Evolutionary conservation across 2,329 filamentous ascomycete species (phyloP).

Genomic region (Fusarium anguioides): DNA sequence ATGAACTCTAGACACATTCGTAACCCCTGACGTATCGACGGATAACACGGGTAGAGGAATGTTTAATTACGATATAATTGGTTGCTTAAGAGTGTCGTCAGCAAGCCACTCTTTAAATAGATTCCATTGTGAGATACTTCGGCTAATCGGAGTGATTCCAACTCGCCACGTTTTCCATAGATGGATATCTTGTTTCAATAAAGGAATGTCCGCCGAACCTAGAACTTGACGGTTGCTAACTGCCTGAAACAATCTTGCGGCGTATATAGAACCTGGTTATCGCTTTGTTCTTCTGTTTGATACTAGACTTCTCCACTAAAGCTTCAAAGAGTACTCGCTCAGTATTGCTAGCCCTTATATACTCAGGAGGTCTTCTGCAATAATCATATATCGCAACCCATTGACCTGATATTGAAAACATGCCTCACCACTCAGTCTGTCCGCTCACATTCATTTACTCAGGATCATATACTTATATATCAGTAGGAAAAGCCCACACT

Average conservation of each 20-base stretch:
- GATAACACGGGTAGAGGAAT: not conserved
- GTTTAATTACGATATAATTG: not conserved
- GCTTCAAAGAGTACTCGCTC: rapidly evolving
- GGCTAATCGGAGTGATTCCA: no score
- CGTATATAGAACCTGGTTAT: not conserved
- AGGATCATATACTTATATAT: not conserved
- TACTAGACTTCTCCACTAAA: rapidly evolving
- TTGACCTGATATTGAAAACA: rapidly evolving
- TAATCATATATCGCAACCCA: rapidly evolving
- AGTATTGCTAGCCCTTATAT: not conserved
- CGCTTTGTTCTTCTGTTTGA: rapidly evolving
- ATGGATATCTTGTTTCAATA: no score
- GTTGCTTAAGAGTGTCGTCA: no score
- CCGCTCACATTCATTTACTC: rapidly evolving
- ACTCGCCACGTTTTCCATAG: no score
- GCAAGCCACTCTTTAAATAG: no score
- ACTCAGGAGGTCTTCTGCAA: rapidly evolving
- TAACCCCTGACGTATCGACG: not conserved
- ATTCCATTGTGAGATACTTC: no score
- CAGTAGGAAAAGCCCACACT: not conserved
- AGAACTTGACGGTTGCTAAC: no score
- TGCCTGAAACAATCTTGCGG: no score
- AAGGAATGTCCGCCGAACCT: no score
- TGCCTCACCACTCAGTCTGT: not conserved
- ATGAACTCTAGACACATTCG: no score